Evolutionary conservation across 345 rosid species (phyloP).

Genomic region (Rhizophora mangle): DNA sequence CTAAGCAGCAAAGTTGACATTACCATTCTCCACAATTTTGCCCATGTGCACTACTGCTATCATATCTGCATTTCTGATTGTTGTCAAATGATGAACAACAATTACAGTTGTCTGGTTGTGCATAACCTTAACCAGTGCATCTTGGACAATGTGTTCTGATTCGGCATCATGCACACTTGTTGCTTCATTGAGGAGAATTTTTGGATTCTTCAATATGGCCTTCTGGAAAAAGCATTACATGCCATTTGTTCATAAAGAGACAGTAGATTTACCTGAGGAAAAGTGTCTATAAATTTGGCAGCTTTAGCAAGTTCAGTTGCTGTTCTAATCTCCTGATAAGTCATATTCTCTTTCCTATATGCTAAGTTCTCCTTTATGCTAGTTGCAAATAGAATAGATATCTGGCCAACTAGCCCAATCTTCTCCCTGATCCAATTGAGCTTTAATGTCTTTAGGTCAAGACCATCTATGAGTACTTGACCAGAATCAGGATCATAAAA

Average conservation of each 20-base stretch:
- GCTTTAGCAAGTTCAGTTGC: conserved; percentile 65
- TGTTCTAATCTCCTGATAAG: conserved; percentile 46
- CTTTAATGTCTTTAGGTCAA: conserved; percentile 48
- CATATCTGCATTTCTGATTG: no score
- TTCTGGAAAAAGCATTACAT: neutral
- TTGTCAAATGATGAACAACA: no score
- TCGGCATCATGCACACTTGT: no score
- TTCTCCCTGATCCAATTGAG: conserved; percentile 55
- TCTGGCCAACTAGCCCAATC: conserved; percentile 69
- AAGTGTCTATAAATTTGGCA: conserved; percentile 53
- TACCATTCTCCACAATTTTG: neutral
- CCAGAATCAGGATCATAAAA: conserved; percentile 75
- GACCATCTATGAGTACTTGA: conserved; percentile 55
- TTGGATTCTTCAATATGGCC: no score
- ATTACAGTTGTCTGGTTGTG: no score
- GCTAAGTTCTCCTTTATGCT: conserved; percentile 56
- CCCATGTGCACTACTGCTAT: no score
- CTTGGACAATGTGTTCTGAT: no score
- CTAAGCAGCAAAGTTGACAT: neutral
- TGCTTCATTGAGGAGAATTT: no score
- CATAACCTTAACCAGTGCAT: no score
- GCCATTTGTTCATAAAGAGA: neutral
- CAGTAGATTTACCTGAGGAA: conserved; percentile 43
- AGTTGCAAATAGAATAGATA: conserved; percentile 56
- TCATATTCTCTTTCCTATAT: conserved; percentile 59